A percentile compares a stretch with the other conserved stretches of the same genome.
Conservation (phyloP, 164 flowering plant species). For the Aristolochia contorta region DNA sequence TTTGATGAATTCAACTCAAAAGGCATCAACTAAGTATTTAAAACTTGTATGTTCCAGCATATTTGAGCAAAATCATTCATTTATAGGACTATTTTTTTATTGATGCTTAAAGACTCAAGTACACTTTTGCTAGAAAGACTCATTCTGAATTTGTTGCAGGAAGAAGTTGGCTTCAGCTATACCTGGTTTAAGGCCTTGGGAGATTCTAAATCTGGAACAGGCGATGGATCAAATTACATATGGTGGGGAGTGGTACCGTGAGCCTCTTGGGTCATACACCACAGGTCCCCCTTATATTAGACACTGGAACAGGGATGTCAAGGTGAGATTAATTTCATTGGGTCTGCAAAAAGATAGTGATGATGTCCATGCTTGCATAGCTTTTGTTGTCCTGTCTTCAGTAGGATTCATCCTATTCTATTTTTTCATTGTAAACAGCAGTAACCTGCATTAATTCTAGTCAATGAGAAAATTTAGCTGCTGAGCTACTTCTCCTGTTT, state of each 20-base stretch:
- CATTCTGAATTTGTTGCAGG: constrained; percentile 24
- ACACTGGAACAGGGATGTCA: constrained; percentile 50
- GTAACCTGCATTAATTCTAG: not conserved
- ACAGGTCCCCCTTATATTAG: constrained; percentile 82
- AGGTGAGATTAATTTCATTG: constrained; percentile 26
- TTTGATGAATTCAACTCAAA: too few relatives aligned
- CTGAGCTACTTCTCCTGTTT: not conserved
- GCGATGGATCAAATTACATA: constrained; percentile 87
- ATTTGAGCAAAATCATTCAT: too few relatives aligned
- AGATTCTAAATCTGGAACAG: constrained; percentile 80
- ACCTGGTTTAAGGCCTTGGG: constrained; percentile 96
- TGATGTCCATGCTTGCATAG: not conserved
- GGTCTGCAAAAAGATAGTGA: not conserved
- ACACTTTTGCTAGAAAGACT: too few relatives aligned
- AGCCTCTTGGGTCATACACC: constrained; percentile 69
- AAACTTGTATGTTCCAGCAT: too few relatives aligned
- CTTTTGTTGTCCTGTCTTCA: not conserved
- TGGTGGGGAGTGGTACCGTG: constrained; percentile 76
- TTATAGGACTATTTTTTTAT: too few relatives aligned
- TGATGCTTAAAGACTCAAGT: too few relatives aligned
- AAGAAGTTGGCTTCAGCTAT: constrained; percentile 39
- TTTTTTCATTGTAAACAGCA: not conserved
- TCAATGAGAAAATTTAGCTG: not conserved
- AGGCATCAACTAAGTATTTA: too few relatives aligned
- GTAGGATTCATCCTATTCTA: not conserved